Conservation (phyloP, 176 grass and related monocot genomes). For the Paspalum notatum region DNA sequence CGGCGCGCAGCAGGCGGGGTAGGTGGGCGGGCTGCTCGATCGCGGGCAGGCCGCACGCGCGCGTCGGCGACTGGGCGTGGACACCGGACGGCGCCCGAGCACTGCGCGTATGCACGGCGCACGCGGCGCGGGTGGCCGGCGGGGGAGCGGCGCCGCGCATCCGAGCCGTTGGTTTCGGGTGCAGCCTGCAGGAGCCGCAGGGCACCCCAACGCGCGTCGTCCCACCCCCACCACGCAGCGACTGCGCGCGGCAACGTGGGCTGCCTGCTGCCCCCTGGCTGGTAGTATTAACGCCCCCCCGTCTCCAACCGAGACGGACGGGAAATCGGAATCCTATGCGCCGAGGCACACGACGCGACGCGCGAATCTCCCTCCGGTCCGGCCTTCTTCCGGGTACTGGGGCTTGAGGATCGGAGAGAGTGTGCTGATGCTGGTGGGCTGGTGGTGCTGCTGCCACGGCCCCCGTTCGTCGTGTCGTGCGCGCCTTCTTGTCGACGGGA, state of each 20-base stretch:
- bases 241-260: conserved; percentile 44
- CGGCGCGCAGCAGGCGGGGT: background rate
- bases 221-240: background rate
- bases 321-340: conserved; percentile 56
- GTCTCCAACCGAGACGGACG: background rate
- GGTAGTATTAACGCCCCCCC: background rate
- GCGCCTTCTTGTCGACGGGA: background rate
- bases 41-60: background rate
- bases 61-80: background rate
- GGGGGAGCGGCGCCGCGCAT: too few relatives aligned
- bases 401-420: too few relatives aligned
- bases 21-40: background rate
- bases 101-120: too few relatives aligned
- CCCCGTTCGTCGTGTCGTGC: too few relatives aligned
- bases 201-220: too few relatives aligned
- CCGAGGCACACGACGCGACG: background rate
- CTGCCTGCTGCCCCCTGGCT: conserved; percentile 20
- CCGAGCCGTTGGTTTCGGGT: too few relatives aligned
- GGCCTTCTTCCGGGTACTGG: too few relatives aligned
- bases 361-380: background rate
- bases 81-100: too few relatives aligned
- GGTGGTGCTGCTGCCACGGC: too few relatives aligned
- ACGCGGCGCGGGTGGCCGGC: too few relatives aligned
- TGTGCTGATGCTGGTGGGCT: too few relatives aligned
- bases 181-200: too few relatives aligned